Evolutionary conservation across 2,329 filamentous ascomycete genomes (phyloP).

Genomic region (Colletotrichum lini): DNA sequence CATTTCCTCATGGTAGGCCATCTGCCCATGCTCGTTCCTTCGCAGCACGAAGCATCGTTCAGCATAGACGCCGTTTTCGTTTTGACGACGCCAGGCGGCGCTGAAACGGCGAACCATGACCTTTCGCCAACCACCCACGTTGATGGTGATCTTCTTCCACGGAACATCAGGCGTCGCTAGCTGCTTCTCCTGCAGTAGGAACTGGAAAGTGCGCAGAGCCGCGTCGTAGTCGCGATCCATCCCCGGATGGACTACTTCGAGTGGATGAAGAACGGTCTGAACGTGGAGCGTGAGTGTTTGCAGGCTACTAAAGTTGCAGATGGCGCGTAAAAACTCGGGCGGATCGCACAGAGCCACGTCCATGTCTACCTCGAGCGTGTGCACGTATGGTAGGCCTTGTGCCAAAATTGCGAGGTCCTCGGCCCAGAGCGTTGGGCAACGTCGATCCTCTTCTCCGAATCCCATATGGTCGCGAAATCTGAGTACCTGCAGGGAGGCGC

Average conservation of each 20-base stretch:
- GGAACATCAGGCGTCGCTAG: slow-evolving; percentile 39
- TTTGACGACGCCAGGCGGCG: slow-evolving; percentile 57
- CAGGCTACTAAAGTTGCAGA: slow-evolving; percentile 57
- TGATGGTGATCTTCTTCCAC: slow-evolving; percentile 61
- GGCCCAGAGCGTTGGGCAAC: slow-evolving; percentile 58
- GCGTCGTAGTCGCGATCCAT: slow-evolving; percentile 56
- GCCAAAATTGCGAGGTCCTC: slow-evolving; percentile 54
- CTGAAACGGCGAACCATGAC: slow-evolving; percentile 61
- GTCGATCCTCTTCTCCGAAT: slow-evolving; percentile 58
- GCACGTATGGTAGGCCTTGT: slow-evolving; percentile 50
- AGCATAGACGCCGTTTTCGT: slow-evolving; percentile 60
- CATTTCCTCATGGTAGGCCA: slow-evolving; percentile 40
- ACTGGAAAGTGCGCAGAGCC: slow-evolving; percentile 51
- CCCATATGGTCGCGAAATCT: slow-evolving; percentile 62
- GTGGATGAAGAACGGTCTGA: slow-evolving; percentile 57
- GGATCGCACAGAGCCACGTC: slow-evolving; percentile 56
- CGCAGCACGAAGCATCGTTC: slow-evolving; percentile 64
- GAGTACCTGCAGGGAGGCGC: slow-evolving; percentile 54
- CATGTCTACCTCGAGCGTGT: slow-evolving; percentile 63
- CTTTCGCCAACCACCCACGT: slow-evolving; percentile 63
- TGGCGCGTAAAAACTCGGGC: slow-evolving; percentile 53
- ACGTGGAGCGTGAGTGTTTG: slow-evolving; percentile 60
- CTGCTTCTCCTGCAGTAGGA: slow-evolving; percentile 51
- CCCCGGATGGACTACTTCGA: slow-evolving; percentile 47
- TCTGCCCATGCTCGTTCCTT: slow-evolving; percentile 38